Base-by-base conservation (phyloP, 78 protist genomes). In the Monocercomonoides exilis region DNA sequence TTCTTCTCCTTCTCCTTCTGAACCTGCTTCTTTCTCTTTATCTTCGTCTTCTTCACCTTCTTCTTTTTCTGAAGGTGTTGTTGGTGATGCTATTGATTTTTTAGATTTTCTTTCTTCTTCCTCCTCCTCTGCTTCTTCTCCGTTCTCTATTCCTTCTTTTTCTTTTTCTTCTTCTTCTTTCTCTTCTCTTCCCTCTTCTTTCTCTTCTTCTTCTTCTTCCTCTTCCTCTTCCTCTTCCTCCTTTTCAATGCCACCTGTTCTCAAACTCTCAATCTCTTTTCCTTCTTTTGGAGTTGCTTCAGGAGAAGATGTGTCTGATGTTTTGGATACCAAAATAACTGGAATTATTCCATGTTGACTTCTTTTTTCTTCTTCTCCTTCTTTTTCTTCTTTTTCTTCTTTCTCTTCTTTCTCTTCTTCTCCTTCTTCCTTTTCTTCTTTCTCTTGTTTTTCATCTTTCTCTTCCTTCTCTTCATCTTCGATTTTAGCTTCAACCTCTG, bases 131-230 rank as follows among this genome's bases (percentile, higher is more conserved):
- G n/a, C n/a, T n/a, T n/a, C n/a, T n/a, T n/a, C n/a, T n/a, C n/a
- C n/a, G n/a, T n/a, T n/a, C n/a, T n/a, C n/a, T n/a, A n/a, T n/a
- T n/a, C n/a, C n/a, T n/a, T n/a, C n/a, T n/a, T n/a, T n/a, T n/a
- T n/a, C n/a, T n/a, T n/a, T 63, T 63, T 63, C 77, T n/a, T n/a
- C n/a, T 63, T 63, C n/a, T 63, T n/a, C n/a, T 33, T 63, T 63
- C n/a, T 63, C 77, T 63, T n/a, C n/a, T 33, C n/a, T 63, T 33
- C 45, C n/a, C n/a, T n/a, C 45, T 63, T n/a, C n/a, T 33, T 33
- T 63, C 77, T 63, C n/a, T 63, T 63, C n/a, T n/a, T 63, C 77
- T n/a, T 63, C n/a, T 63, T 63, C n/a, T n/a, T n/a, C n/a, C n/a
- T 63, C n/a, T n/a, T n/a, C n/a, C n/a, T 63, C 77, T n/a, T 63